These are phyloP conservation scores for Hortiboletus campestris DNA, from an alignment of 768 basidiomycete genomes.

Conservation along the genomic window DNA sequence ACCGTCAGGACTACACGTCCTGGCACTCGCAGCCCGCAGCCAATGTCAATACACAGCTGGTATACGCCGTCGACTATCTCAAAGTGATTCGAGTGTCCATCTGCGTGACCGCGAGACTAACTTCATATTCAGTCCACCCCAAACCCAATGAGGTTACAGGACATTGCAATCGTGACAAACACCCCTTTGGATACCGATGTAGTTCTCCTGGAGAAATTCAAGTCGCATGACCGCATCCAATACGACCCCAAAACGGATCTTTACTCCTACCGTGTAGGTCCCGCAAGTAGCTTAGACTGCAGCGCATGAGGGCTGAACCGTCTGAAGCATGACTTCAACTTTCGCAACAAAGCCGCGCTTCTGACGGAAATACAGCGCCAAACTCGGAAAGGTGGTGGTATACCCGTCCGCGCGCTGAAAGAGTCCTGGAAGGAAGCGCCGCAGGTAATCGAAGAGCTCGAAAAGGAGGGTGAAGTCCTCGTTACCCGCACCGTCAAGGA, in stretches of 20 bases:
- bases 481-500: constrained; percentile 86
- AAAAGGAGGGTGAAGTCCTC: constrained; percentile 82
- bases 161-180: constrained; percentile 78
- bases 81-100: constrained; percentile 48
- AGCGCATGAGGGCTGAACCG: constrained; percentile 4
- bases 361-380: constrained; percentile 84
- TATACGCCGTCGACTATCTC: constrained; percentile 79
- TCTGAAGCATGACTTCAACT: constrained; percentile 77
- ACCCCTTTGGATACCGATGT: constrained; percentile 73
- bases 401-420: constrained; percentile 79
- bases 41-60: constrained; percentile 84
- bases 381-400: constrained; percentile 79
- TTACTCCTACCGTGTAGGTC: constrained; percentile 78
- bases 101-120: constrained; percentile 11
- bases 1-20: constrained; percentile 66
- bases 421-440: constrained; percentile 92
- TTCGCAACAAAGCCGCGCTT: constrained; percentile 80
- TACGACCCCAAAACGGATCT: constrained; percentile 83
- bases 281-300: background rate
- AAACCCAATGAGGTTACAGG: constrained; percentile 84
- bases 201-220: constrained; percentile 77
- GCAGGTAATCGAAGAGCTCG: constrained; percentile 82
- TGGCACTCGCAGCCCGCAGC: constrained; percentile 89
- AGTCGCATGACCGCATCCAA: constrained; percentile 72
- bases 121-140: constrained; percentile 48